Evolutionary conservation across 495 filamentous ascomycete genomes (phyloP).

Genomic region (Penicillium waksmanii): DNA sequence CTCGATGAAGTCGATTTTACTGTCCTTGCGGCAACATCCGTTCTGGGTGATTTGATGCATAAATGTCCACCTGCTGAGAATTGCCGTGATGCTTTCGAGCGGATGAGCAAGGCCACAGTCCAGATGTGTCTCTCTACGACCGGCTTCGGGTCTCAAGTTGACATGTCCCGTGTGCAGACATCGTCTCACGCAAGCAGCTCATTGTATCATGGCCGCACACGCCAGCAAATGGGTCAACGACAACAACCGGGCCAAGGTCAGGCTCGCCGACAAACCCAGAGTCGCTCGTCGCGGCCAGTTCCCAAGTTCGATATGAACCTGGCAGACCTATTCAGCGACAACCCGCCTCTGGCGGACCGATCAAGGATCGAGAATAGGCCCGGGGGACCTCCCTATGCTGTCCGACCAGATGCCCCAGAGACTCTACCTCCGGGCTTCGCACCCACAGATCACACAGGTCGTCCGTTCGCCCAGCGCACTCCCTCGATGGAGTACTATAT

Average conservation of each 20-base stretch:
- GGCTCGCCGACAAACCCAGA: slow-evolving; percentile 31
- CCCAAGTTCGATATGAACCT: slow-evolving; percentile 70
- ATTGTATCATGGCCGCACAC: slow-evolving; percentile 25
- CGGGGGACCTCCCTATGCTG: slow-evolving; percentile 22
- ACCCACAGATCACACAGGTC: slow-evolving; percentile 27
- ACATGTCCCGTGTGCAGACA: slow-evolving; percentile 31
- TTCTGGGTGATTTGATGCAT: slow-evolving; percentile 72
- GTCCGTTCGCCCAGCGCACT: slow-evolving; percentile 34
- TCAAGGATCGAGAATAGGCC: slow-evolving; percentile 24
- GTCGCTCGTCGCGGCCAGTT: slow-evolving; percentile 40
- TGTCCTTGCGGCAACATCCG: slow-evolving; percentile 91
- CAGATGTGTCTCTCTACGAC: slow-evolving; percentile 87
- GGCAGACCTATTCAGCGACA: slow-evolving; percentile 51
- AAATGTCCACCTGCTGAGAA: slow-evolving; percentile 82
- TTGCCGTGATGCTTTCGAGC: slow-evolving; percentile 91
- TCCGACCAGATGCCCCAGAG: slow-evolving; percentile 34
- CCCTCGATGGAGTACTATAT: slow-evolving; percentile 46
- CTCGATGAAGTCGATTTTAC: slow-evolving; percentile 97
- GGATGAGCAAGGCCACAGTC: slow-evolving; percentile 92
- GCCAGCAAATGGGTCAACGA: slow-evolving; percentile 33
- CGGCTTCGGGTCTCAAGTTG: slow-evolving; percentile 67
- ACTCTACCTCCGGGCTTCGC: slow-evolving; percentile 29
- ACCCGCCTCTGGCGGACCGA: slow-evolving; percentile 30
- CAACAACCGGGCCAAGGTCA: slow-evolving; percentile 28
- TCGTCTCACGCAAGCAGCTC: slow-evolving; percentile 21